These are phyloP conservation scores for Cryptococcus amylolentus DNA, from an alignment of 1,284 basidiomycete genomes.

Conservation along the genomic window DNA sequence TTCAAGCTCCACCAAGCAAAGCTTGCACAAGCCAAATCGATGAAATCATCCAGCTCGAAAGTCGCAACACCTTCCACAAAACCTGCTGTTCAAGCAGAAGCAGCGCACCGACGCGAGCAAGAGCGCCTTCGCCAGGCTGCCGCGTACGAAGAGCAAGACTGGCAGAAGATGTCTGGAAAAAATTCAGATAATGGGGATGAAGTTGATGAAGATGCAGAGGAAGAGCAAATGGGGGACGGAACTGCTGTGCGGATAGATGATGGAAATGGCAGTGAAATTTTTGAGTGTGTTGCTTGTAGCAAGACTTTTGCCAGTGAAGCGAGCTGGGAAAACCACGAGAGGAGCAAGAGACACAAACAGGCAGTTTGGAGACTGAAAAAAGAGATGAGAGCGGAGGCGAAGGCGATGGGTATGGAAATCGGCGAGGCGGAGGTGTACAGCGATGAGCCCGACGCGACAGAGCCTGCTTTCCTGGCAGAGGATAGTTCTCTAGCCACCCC, in stretches of 20 bases:
- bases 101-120: constrained; percentile 22
- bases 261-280: constrained; percentile 47
- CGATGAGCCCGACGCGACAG: constrained; percentile 16
- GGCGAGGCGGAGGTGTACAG: constrained; percentile 22
- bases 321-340: constrained; percentile 93
- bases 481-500: constrained; percentile 14
- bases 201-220: constrained; percentile 50
- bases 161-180: constrained; percentile 69
- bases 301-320: constrained; percentile 90
- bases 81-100: constrained; percentile 24
- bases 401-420: constrained; percentile 15
- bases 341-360: constrained; percentile 91
- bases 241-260: constrained; percentile 34
- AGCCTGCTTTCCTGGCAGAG: constrained; percentile 1
- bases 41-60: constrained; percentile 6
- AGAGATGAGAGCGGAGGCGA: constrained; percentile 54
- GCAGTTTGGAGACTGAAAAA: constrained; percentile 74
- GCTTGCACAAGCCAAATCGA: constrained; percentile 46
- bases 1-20: constrained; percentile 69
- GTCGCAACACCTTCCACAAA: constrained; percentile 15
- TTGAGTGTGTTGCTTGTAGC: constrained; percentile 94
- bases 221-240: constrained; percentile 31
- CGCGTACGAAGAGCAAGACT: constrained; percentile 59
- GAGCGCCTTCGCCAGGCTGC: constrained; percentile 28
- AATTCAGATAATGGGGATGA: constrained; percentile 53